Conservation (phyloP, 2,329 filamentous ascomycete genomes). For the Trichoderma gracile region DNA sequence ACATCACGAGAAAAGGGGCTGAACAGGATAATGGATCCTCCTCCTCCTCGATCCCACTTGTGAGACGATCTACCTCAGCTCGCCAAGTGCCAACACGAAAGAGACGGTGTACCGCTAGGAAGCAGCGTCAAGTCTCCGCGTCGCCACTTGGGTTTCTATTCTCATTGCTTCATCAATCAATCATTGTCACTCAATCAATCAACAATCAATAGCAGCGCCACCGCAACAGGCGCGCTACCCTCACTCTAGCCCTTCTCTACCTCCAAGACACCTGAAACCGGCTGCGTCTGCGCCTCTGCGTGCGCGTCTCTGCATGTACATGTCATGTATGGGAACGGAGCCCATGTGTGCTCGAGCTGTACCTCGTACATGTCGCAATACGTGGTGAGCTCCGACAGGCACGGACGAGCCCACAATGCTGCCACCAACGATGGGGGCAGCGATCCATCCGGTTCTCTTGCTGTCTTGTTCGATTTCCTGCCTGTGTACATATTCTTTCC, state of each 20-base stretch:
- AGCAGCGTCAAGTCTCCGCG: background rate
- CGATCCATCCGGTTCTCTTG: background rate
- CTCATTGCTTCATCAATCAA: background rate
- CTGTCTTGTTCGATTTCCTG: background rate
- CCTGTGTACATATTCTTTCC: background rate
- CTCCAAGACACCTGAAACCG: background rate
- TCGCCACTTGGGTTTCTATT: slow-evolving; percentile 8
- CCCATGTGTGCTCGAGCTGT: background rate
- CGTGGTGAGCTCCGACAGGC: slow-evolving; percentile 21
- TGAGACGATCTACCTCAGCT: background rate
- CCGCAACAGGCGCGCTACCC: background rate
- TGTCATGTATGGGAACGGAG: slow-evolving; percentile 1
- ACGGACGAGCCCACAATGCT: background rate
- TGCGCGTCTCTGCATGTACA: background rate
- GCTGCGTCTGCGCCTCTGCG: too few species aligned
- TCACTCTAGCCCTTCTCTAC: too few species aligned
- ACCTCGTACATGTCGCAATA: slow-evolving; percentile 5
- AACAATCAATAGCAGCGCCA: background rate
- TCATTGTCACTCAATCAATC: background rate
- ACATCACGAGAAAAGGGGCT: background rate
- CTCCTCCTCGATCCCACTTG: slow-evolving; percentile 12
- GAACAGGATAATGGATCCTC: slow-evolving; percentile 17
- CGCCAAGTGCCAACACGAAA: background rate
- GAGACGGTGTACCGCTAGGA: slow-evolving; percentile 7
- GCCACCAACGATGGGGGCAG: too few species aligned